These are phyloP conservation scores for Syncephalastrum monosporum DNA, from an alignment of 371 early-diverging fungal species.

Conservation along the genomic window DNA sequence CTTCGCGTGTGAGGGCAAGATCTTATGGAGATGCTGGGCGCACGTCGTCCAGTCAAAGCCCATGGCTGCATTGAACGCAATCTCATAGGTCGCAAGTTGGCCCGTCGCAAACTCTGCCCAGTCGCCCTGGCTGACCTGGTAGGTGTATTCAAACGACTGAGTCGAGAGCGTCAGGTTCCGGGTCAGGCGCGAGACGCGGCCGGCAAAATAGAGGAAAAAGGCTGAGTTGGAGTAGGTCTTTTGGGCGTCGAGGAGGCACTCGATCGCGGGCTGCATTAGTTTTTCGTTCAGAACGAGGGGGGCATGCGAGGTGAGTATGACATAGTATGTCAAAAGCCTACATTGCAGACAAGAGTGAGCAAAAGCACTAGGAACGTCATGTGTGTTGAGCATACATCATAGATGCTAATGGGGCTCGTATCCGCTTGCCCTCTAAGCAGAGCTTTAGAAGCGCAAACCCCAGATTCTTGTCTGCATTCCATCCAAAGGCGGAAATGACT, in stretches of 20 bases:
- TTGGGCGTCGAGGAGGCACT: conserved; percentile 58
- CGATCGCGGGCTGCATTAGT: conserved; percentile 53
- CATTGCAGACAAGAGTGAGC: background rate
- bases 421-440: conserved; percentile 48
- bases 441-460: conserved; percentile 54
- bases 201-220: conserved; percentile 63
- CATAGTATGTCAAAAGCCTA: conserved; percentile 43
- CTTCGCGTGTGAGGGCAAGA: conserved; percentile 51
- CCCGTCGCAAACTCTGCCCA: conserved; percentile 50
- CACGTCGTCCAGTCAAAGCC: conserved; percentile 55
- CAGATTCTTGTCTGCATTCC: conserved; percentile 54
- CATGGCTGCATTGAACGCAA: conserved; percentile 59
- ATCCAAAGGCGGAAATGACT: conserved; percentile 53
- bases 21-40: conserved; percentile 35
- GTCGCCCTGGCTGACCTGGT: conserved; percentile 43
- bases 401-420: conserved; percentile 54
- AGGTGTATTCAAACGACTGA: conserved; percentile 48
- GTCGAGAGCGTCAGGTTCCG: conserved; percentile 43
- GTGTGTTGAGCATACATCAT: conserved; percentile 34
- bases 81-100: conserved; percentile 55
- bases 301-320: conserved; percentile 40
- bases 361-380: background rate
- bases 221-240: conserved; percentile 59
- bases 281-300: conserved; percentile 46
- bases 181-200: conserved; percentile 57